Evolutionary conservation across 2,329 filamentous ascomycete species (phyloP), one percentile per base, ranked within the genome.

Genomic region (Colletotrichum limetticola): DNA sequence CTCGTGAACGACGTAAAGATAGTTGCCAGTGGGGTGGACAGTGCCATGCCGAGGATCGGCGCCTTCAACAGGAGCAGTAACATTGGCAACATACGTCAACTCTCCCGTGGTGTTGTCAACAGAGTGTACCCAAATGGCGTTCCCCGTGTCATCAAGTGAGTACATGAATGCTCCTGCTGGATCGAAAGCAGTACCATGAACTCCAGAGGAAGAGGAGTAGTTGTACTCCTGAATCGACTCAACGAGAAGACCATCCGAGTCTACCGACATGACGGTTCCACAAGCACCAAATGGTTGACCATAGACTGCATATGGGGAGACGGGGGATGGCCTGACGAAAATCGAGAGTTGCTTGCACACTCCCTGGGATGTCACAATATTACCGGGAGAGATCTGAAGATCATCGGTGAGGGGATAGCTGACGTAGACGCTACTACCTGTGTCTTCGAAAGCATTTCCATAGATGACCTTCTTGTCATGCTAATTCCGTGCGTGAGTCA

Each of bases 181-280:
- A 8, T 56, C 60, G 37, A 68, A 68, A 0, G 65, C 57, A 1
- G 53, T 14, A 12, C 65, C 65, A 3, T 68, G 65, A 1, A 68
- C 65, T 0, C 65, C 65, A 8, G 65, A 61, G 5, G 35, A 32
- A 6, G 65, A 53, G 5, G 42, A 55, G 65, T 68, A 68, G 65
- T 68, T 61, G 57, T 60, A 68, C 11, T 68, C 65, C 19, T 68
- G 65, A 22, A 61, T 61, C 7, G 57, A 35, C 28, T 68, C 65
- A 8, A 26, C n/a, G 7, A 68, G 65, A 6, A 68, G 28, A 28
- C 65, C 65, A 5, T 59, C 22, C 4, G 22, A 28, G 2, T 37
- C 56, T 19, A 61, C 57, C 19, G 65, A 68, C 65, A 68, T 68
- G 24, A 68, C 65, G 4, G 65, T 68, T 5, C 65, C 65, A 11